These are phyloP conservation scores for Penicillium sp. DNA, from an alignment of 2,329 filamentous ascomycete genomes.

Conservation along the genomic window DNA sequence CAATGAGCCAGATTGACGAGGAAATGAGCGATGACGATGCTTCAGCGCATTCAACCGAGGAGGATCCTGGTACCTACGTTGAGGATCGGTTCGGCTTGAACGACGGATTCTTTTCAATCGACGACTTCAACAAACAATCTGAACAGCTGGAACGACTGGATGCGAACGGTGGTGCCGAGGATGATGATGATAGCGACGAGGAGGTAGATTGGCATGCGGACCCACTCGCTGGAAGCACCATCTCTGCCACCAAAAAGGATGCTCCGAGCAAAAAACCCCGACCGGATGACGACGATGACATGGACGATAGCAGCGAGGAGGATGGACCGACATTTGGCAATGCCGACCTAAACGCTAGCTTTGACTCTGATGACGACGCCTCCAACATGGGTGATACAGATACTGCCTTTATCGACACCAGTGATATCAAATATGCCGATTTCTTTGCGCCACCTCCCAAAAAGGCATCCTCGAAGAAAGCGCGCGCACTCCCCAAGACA, in stretches of 20 bases:
- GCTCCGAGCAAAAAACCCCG: constrained; percentile 20
- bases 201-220: constrained; percentile 87
- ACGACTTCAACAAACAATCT: constrained; percentile 92
- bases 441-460: constrained; percentile 83
- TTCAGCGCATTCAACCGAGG: constrained; percentile 24
- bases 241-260: constrained; percentile 5
- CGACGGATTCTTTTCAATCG: constrained; percentile 96
- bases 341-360: constrained; percentile 62
- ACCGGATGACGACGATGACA: constrained; percentile 50
- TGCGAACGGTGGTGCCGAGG: constrained; percentile 66
- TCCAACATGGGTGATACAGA: constrained; percentile 50
- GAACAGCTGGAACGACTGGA: constrained; percentile 87
- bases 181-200: constrained; percentile 71
- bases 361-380: constrained; percentile 63
- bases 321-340: constrained; percentile 79
- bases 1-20: constrained; percentile 8
- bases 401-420: constrained; percentile 65
- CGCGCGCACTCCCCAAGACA: constrained; percentile 52
- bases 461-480: constrained; percentile 57
- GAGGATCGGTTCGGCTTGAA: constrained; percentile 81
- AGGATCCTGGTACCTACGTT: constrained; percentile 52
- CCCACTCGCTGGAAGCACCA: constrained; percentile 49
- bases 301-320: constrained; percentile 48
- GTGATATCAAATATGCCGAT: constrained; percentile 83
- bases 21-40: constrained; percentile 10